These are phyloP conservation scores for Xerophyta viscosa DNA, from an alignment of 106 monocot genomes.

Conservation along the genomic window DNA sequence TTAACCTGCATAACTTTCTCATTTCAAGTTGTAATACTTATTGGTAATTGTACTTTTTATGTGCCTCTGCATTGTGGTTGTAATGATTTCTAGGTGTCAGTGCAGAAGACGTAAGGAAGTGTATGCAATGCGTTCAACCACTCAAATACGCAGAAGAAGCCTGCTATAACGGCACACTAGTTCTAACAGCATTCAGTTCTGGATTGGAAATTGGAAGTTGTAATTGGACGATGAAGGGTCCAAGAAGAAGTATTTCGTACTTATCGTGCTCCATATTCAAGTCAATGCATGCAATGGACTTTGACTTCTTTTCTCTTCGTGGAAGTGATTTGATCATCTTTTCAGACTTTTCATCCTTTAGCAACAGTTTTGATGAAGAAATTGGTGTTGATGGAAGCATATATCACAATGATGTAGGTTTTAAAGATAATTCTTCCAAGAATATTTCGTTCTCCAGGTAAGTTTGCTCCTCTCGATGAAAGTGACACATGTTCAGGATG, in stretches of 20 bases:
- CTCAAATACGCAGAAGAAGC: constrained; percentile 78
- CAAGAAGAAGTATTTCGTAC: constrained; percentile 3
- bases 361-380: not conserved
- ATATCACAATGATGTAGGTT: not conserved
- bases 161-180: constrained; percentile 59
- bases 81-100: constrained; percentile 31
- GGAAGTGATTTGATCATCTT: constrained; percentile 2
- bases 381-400: not conserved
- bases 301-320: not conserved
- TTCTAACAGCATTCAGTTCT: constrained; percentile 81
- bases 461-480: too few species aligned
- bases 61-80: not conserved
- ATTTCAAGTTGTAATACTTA: not conserved
- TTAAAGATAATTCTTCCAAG: not conserved
- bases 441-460: not conserved
- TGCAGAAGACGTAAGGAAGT: constrained; percentile 63
- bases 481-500: too few species aligned
- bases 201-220: constrained; percentile 86
- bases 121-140: constrained; percentile 47
- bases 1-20: too few species aligned
- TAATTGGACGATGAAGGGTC: constrained; percentile 74
- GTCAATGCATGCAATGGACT: constrained; percentile 1
- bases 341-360: constrained; percentile 1
- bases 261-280: not conserved
- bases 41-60: not conserved